Evolutionary conservation across 1,139 yeast species (phyloP).

Genomic region (Blastobotrys elegans): DNA sequence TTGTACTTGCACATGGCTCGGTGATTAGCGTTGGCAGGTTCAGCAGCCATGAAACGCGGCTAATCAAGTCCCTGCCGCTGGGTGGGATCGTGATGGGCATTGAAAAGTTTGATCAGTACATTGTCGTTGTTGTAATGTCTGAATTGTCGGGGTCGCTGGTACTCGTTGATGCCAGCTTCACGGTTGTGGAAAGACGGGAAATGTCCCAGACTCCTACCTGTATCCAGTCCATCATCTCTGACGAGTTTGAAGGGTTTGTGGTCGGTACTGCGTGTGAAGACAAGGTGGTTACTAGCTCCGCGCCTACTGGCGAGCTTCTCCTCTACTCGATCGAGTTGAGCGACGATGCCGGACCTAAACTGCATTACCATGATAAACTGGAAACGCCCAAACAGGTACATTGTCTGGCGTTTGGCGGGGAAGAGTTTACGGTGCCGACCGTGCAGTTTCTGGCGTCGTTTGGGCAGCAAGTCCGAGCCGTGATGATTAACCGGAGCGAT

Average conservation of each 20-base stretch:
- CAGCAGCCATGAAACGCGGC: background rate
- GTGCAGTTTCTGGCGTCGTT: conserved; percentile 11
- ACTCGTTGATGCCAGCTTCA: background rate
- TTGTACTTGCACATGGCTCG: background rate
- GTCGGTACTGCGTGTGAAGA: conserved; percentile 14
- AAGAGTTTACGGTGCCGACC: conserved; percentile 12
- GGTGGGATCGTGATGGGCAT: background rate
- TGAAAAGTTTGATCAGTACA: background rate
- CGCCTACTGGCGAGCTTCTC: conserved; percentile 6
- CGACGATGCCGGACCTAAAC: background rate
- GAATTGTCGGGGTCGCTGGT: conserved; percentile 1
- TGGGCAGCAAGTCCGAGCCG: conserved; percentile 8
- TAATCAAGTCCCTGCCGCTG: background rate
- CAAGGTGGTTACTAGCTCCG: background rate
- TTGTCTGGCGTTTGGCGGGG: conserved; percentile 7
- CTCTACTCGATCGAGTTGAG: conserved; percentile 7
- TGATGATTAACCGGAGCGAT: conserved; percentile 4
- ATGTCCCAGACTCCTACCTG: conserved; percentile 12
- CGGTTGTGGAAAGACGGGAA: conserved; percentile 2
- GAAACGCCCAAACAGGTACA: background rate
- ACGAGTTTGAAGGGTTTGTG: conserved; percentile 13
- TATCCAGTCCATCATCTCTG: conserved; percentile 1
- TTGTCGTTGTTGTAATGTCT: background rate
- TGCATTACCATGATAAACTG: conserved; percentile 5
- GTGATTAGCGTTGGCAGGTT: background rate